phyloP scores from a whole-genome alignment of 2,329 filamentous ascomycete species.

The Blastomyces parvus region DNA sequence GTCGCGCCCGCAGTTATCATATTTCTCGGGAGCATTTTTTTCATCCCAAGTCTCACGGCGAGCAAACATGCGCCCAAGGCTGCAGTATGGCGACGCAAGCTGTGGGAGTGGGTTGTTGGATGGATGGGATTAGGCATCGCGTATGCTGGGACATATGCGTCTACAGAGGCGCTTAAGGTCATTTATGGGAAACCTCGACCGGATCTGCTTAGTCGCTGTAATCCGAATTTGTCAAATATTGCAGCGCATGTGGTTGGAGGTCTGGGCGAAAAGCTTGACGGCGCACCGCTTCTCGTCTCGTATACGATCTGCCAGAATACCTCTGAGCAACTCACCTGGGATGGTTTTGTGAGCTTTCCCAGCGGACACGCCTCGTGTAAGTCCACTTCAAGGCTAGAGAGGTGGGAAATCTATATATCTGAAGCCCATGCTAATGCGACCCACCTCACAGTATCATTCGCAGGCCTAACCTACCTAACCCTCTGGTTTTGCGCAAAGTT shows the following conservation, averaged over 20 bases:
- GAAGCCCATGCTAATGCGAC: slow-evolving; percentile 9
- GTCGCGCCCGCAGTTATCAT: slow-evolving; percentile 59
- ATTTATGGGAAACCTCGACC: slow-evolving; percentile 56
- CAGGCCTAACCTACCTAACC: slow-evolving; percentile 73
- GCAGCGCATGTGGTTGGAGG: slow-evolving; percentile 54
- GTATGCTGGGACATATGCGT: slow-evolving; percentile 62
- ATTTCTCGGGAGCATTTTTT: slow-evolving; percentile 53
- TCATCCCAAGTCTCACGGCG: slow-evolving; percentile 64
- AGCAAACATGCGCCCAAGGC: slow-evolving; percentile 52
- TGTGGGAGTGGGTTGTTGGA: slow-evolving; percentile 84
- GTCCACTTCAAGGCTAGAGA: slow-evolving; percentile 17
- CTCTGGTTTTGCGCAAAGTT: slow-evolving; percentile 66
- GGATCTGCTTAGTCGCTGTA: slow-evolving; percentile 59
- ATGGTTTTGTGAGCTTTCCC: slow-evolving; percentile 79
- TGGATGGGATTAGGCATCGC: slow-evolving; percentile 73
- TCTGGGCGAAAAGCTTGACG: slow-evolving; percentile 41
- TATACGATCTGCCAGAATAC: slow-evolving; percentile 63
- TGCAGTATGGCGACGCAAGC: slow-evolving; percentile 66
- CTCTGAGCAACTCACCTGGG: slow-evolving; percentile 51
- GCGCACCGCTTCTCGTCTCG: slow-evolving; percentile 60
- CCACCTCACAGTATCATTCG: slow-evolving; percentile 51
- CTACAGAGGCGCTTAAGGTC: slow-evolving; percentile 79
- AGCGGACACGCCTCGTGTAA: slow-evolving; percentile 63
- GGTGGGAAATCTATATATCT: not conserved
- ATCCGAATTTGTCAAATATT: slow-evolving; percentile 61